A percentile compares a stretch with the other conserved stretches of the same genome.
phyloP scores from a whole-genome alignment of 495 filamentous ascomycete genomes.

The Talaromyces liani region DNA sequence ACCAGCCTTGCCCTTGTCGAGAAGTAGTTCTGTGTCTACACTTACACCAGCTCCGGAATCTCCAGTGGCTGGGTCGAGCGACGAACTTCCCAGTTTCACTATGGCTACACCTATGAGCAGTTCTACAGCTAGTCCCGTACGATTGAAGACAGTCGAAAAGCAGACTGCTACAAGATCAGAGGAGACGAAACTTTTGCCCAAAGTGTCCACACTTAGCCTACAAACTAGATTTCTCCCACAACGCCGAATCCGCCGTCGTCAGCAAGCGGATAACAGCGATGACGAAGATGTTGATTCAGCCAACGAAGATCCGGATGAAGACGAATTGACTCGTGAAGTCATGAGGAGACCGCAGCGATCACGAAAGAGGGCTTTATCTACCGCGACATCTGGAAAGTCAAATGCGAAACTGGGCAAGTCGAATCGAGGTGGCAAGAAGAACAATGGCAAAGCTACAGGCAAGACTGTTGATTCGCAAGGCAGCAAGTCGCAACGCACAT shows the following conservation, averaged over 20 bases:
- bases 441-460: neutral
- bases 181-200: neutral
- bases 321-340: slow-evolving; percentile 28
- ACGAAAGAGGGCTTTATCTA: slow-evolving; percentile 1
- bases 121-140: neutral
- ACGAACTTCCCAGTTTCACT: neutral
- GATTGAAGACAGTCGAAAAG: slow-evolving; percentile 6
- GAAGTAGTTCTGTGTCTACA: slow-evolving; percentile 1
- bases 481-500: slow-evolving; percentile 4
- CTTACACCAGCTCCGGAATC: neutral
- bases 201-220: slow-evolving; percentile 36
- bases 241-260: slow-evolving; percentile 26
- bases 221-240: slow-evolving; percentile 41
- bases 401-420: slow-evolving; percentile 28
- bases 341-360: slow-evolving; percentile 16
- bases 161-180: neutral
- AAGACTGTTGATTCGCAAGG: slow-evolving; percentile 7
- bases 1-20: neutral
- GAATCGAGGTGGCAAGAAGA: neutral
- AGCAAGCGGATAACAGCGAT: slow-evolving; percentile 28
- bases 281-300: slow-evolving; percentile 18
- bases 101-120: slow-evolving; percentile 12
- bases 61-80: neutral
- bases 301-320: slow-evolving; percentile 27
- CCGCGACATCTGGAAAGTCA: neutral